These are phyloP conservation scores for Tolypocladium paradoxum DNA, from an alignment of 2,329 filamentous ascomycete species.

Conservation along the genomic window DNA sequence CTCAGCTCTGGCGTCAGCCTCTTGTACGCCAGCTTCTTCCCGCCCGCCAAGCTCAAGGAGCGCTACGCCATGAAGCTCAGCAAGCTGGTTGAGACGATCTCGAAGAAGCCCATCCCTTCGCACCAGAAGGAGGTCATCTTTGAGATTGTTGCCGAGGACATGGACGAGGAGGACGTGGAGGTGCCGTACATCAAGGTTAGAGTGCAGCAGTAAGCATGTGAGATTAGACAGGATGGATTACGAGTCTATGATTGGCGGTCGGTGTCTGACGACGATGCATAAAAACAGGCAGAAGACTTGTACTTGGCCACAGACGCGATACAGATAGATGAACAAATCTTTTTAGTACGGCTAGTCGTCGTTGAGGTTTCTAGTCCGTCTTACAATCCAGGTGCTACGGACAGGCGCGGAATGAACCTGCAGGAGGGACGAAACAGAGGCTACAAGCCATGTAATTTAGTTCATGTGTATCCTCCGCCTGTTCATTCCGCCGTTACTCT, in stretches of 20 bases:
- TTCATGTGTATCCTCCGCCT: too few species aligned
- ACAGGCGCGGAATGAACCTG: neutral
- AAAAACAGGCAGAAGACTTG: neutral
- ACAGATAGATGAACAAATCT: neutral
- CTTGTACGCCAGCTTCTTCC: constrained; percentile 89
- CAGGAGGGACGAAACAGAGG: too few species aligned
- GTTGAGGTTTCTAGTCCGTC: neutral
- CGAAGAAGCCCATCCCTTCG: constrained; percentile 80
- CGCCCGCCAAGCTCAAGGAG: constrained; percentile 67
- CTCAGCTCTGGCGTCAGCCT: constrained; percentile 94
- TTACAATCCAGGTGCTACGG: neutral
- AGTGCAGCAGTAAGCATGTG: constrained; percentile 29
- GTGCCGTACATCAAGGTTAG: constrained; percentile 94
- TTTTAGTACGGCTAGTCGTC: neutral
- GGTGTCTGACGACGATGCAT: neutral
- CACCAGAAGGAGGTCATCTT: constrained; percentile 96
- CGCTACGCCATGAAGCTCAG: constrained; percentile 75
- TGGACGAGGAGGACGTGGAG: constrained; percentile 86
- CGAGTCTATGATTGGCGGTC: constrained; percentile 2
- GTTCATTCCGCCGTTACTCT: too few species aligned
- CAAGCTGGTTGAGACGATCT: constrained; percentile 76
- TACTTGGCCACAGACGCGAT: neutral
- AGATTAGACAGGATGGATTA: constrained; percentile 2
- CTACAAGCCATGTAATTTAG: too few species aligned
- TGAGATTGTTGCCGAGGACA: constrained; percentile 87